A percentile compares a stretch with the other conserved stretches of the same genome.
These are phyloP conservation scores for Alternaria tenuissima DNA, from an alignment of 2,329 filamentous ascomycete genomes.

Conservation along the genomic window DNA sequence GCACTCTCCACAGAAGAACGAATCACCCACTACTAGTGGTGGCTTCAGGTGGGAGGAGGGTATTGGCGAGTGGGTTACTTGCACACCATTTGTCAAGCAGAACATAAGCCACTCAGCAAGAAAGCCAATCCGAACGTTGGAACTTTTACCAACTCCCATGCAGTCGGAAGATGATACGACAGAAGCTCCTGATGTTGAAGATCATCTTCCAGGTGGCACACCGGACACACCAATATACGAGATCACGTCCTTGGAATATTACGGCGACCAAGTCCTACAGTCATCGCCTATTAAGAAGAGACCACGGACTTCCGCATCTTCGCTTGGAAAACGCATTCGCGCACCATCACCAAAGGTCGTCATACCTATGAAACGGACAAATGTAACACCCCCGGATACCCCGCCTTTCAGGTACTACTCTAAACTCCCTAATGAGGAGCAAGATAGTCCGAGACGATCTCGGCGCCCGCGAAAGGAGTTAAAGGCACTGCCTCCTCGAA, in stretches of 20 bases:
- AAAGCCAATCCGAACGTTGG: conserved; percentile 30
- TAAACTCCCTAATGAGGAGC: conserved; percentile 22
- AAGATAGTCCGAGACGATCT: conserved; percentile 16
- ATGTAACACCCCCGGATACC: conserved; percentile 27
- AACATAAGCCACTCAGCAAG: conserved; percentile 20
- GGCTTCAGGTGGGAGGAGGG: conserved; percentile 56
- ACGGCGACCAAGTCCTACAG: conserved; percentile 29
- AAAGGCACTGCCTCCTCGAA: conserved; percentile 5
- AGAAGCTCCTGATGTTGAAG: conserved; percentile 25
- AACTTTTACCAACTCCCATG: conserved; percentile 39
- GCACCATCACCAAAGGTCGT: conserved; percentile 37
- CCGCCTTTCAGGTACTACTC: conserved; percentile 27
- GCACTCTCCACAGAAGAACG: conserved; percentile 40
- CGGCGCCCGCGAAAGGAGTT: conserved; percentile 11
- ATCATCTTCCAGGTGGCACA: background rate
- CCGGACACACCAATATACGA: conserved; percentile 19
- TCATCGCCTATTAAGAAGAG: conserved; percentile 38
- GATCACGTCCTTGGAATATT: conserved; percentile 18
- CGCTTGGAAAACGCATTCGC: conserved; percentile 37
- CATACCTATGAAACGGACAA: conserved; percentile 33
- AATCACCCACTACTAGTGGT: conserved; percentile 34
- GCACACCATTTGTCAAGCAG: conserved; percentile 49
- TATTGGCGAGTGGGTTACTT: conserved; percentile 57
- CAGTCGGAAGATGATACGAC: conserved; percentile 32
- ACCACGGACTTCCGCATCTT: conserved; percentile 15